These are phyloP conservation scores for Hsuehochloa calcarea DNA, from an alignment of 176 grass and related monocot genomes.

Conservation along the genomic window DNA sequence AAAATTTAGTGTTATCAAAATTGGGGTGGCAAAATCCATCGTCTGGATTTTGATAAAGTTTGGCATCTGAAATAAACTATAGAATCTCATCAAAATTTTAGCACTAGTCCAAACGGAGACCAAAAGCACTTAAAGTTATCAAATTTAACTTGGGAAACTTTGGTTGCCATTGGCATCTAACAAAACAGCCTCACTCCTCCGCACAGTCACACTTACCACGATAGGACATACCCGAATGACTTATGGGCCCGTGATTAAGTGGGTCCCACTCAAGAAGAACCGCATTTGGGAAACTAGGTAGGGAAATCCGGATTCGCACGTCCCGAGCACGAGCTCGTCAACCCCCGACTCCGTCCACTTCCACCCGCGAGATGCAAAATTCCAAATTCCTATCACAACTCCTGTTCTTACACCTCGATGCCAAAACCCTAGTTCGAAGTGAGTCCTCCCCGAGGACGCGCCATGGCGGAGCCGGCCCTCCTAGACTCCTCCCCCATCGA, in stretches of 20 bases:
- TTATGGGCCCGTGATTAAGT: fast-evolving
- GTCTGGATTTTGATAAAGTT: too few species aligned
- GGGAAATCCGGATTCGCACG: slow-evolving; percentile 8
- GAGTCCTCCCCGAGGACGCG: slow-evolving; percentile 1
- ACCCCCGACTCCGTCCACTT: slow-evolving; percentile 34
- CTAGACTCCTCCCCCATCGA: slow-evolving; percentile 47
- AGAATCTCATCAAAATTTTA: too few species aligned
- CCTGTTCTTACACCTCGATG: slow-evolving; percentile 26
- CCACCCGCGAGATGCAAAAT: not conserved
- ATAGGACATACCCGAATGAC: not conserved
- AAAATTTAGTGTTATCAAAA: too few species aligned
- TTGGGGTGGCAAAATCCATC: too few species aligned
- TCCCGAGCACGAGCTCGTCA: slow-evolving; percentile 39
- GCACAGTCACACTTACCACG: not conserved
- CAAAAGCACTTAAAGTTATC: too few species aligned
- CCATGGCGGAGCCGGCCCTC: slow-evolving; percentile 77
- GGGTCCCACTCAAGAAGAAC: not conserved
- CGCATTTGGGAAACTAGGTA: not conserved
- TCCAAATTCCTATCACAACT: slow-evolving; percentile 11
- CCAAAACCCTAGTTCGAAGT: slow-evolving; percentile 57
- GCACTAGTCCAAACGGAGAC: too few species aligned
- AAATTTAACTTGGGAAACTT: too few species aligned
- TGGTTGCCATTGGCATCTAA: too few species aligned
- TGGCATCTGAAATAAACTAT: too few species aligned
- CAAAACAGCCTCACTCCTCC: not conserved